Conservation (phyloP, 2,329 filamentous ascomycete species). For the Didymella pinodella region DNA sequence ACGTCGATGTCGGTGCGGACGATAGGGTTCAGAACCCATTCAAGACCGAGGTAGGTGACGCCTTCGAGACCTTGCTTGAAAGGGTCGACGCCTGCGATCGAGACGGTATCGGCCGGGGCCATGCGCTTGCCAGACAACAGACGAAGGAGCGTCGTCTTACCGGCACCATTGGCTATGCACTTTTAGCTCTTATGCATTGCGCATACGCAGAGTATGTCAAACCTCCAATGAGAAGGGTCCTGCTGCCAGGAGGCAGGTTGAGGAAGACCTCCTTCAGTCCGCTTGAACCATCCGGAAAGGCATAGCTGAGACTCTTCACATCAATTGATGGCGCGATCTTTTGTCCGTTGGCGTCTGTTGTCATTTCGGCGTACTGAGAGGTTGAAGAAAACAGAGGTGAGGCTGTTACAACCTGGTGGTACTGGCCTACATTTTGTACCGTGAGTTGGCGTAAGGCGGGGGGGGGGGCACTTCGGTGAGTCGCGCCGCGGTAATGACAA, state of each 20-base stretch:
- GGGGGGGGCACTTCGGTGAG: conserved; percentile 14
- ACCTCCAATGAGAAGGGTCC: conserved; percentile 90
- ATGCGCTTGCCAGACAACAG: conserved; percentile 95
- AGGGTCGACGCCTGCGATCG: conserved; percentile 83
- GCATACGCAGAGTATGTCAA: background rate
- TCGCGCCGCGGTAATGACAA: conserved; percentile 13
- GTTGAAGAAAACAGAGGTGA: too few relatives aligned
- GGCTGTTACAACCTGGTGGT: background rate
- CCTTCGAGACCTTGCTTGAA: conserved; percentile 91
- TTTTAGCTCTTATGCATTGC: background rate
- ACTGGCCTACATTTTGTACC: conserved; percentile 17
- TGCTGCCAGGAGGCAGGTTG: conserved; percentile 79
- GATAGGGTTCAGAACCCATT: conserved; percentile 98
- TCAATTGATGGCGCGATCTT: conserved; percentile 67
- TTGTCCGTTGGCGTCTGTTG: conserved; percentile 27
- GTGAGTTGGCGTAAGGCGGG: conserved; percentile 11
- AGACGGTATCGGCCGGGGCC: conserved; percentile 76
- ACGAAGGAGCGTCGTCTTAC: conserved; percentile 95
- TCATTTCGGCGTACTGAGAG: conserved; percentile 25
- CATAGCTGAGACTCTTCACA: conserved; percentile 82
- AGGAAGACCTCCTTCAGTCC: conserved; percentile 79
- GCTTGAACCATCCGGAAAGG: conserved; percentile 83
- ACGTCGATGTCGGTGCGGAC: conserved; percentile 96
- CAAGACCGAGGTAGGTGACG: conserved; percentile 94
- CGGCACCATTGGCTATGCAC: conserved; percentile 83